These are phyloP conservation scores for Blastocystis sp. DNA, from an alignment of 352 stramenopile genomes.

Conservation along the genomic window DNA sequence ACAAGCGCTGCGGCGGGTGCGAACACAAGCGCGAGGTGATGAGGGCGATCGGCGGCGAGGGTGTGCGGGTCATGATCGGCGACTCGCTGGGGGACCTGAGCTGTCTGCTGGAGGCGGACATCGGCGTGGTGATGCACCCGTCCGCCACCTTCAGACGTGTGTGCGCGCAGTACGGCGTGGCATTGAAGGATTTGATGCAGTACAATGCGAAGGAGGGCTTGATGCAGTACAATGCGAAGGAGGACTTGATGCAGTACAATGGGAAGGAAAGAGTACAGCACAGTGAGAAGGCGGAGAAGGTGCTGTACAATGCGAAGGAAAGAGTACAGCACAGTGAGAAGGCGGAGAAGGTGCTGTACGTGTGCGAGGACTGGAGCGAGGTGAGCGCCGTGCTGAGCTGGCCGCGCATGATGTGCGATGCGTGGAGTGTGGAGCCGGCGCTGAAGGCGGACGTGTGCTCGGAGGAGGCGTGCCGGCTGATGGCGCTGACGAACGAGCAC, in stretches of 20 bases:
- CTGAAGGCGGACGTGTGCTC: background rate
- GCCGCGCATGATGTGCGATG: background rate
- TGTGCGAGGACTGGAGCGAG: conserved; percentile 13
- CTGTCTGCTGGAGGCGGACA: conserved; percentile 20
- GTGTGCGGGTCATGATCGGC: background rate
- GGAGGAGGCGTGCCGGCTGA: conserved; percentile 30
- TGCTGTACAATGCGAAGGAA: background rate
- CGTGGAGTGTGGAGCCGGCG: background rate
- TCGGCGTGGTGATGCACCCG: conserved; percentile 8
- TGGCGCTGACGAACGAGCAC: conserved; percentile 65
- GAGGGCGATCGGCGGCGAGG: background rate
- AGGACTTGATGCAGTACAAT: too few species aligned
- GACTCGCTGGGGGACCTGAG: conserved; percentile 40
- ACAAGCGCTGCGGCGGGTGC: conserved; percentile 18
- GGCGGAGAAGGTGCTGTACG: background rate
- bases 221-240: too few species aligned
- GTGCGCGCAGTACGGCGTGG: background rate
- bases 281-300: too few species aligned
- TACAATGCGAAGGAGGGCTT: background rate
- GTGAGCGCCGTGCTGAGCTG: conserved; percentile 39
- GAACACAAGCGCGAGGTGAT: background rate
- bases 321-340: background rate
- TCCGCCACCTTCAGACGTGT: background rate
- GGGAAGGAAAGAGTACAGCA: too few species aligned
- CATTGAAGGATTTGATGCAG: background rate